Conservation (phyloP, 176 grass and related monocot genomes). For the Eremochloa ophiuroides region DNA sequence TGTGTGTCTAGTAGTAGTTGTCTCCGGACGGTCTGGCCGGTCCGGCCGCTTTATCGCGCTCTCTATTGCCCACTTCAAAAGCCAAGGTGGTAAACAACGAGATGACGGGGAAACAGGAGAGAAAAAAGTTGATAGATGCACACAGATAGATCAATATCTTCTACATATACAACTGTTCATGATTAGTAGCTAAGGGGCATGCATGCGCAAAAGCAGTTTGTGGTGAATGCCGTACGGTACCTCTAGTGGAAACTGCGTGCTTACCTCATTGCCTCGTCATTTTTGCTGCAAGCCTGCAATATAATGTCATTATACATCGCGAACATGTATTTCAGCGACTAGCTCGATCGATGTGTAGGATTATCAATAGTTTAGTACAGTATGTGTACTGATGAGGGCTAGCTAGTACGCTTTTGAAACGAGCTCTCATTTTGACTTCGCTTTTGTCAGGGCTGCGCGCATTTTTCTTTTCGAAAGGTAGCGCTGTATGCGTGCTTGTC, state of each 20-base stretch:
- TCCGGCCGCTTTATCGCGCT: neutral
- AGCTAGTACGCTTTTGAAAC: slow-evolving; percentile 42
- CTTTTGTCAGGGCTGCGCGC: slow-evolving; percentile 48
- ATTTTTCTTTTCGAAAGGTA: slow-evolving; percentile 49
- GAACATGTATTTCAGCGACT: slow-evolving; percentile 30
- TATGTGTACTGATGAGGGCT: neutral
- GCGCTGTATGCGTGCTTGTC: slow-evolving; percentile 14
- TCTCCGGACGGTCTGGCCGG: slow-evolving; percentile 1
- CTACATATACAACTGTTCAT: neutral
- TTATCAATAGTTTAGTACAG: neutral
- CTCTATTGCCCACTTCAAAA: slow-evolving; percentile 9
- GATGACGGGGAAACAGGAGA: neutral
- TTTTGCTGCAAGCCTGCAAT: too few species aligned
- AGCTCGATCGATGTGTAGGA: neutral
- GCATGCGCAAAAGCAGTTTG: neutral
- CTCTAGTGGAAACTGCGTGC: slow-evolving; percentile 1
- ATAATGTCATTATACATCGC: neutral
- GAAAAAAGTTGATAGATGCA: neutral
- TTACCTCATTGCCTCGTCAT: slow-evolving; percentile 26
- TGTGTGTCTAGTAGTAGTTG: neutral
- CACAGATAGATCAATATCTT: neutral
- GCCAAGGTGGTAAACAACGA: neutral
- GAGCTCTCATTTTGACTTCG: slow-evolving; percentile 45
- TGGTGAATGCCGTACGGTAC: neutral
- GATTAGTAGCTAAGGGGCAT: slow-evolving; percentile 7